These are phyloP conservation scores for Flaveria floridana DNA, from an alignment of 140 eudicot species.

Conservation along the genomic window DNA sequence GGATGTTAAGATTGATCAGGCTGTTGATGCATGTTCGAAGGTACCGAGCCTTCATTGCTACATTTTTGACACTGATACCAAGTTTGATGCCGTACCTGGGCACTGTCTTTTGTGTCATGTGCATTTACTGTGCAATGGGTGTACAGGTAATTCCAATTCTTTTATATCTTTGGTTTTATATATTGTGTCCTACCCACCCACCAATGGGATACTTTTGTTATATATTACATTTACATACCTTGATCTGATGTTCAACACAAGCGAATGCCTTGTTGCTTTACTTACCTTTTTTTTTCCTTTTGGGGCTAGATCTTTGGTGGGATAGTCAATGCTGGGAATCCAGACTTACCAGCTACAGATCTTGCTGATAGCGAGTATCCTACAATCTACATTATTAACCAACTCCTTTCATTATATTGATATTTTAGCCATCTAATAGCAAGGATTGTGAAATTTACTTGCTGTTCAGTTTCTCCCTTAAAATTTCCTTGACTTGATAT, in stretches of 20 bases:
- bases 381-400: slow-evolving; percentile 18
- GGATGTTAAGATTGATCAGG: slow-evolving; percentile 88
- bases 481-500: slow-evolving; percentile 46
- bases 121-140: slow-evolving; percentile 88
- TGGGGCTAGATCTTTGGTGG: slow-evolving; percentile 81
- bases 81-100: slow-evolving; percentile 98
- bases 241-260: neutral
- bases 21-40: slow-evolving; percentile 82
- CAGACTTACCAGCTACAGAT: slow-evolving; percentile 61
- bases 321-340: slow-evolving; percentile 80
- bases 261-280: neutral
- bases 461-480: neutral
- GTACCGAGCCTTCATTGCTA: slow-evolving; percentile 88
- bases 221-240: neutral
- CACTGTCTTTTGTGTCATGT: slow-evolving; percentile 79
- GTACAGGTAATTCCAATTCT: slow-evolving; percentile 58
- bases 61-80: slow-evolving; percentile 88
- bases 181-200: neutral
- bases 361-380: slow-evolving; percentile 94
- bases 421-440: slow-evolving; percentile 9
- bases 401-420: neutral
- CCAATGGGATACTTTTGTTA: no score
- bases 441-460: neutral
- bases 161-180: slow-evolving; percentile 2
- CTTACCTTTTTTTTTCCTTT: slow-evolving; percentile 9